Base-by-base conservation (phyloP, 805 yeast genomes). In the Starmerella floricola region DNA sequence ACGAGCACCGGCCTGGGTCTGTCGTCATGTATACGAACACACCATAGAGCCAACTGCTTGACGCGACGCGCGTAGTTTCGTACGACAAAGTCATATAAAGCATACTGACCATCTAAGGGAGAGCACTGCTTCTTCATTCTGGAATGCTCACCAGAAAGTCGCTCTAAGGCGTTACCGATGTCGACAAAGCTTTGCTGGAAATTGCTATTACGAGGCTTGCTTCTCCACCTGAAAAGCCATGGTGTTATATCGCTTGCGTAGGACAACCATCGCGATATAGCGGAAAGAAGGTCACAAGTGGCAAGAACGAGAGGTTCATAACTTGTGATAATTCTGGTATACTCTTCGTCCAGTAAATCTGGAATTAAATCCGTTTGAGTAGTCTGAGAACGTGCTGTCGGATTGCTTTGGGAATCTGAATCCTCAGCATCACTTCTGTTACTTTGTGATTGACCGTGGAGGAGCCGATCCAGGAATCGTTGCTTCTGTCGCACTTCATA, bases 241-340 rank as follows among this genome's bases (percentile, higher is more conserved):
- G 36, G 36, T 6, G 17, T 11, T 12, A 17, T 18, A 3, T 39
- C 23, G 11, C 36, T 6, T 8, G 37, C 17, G 10, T 46, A 51
- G 1, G 47, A 41, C 6, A 56, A 35, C 60, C 60, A 57, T 3
- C 24, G 16, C 2, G 44, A 38, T 6, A 47, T 36, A 2, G 34
- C 32, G 3, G 33, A 42, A 15, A 55, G 29, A 1, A 52, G 44
- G 6, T 45, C 50, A 13, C 42, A 42, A 4, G 53, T 31, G 1
- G 42, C 23, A n/a, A 32, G 38, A 4, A 53, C 32, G 3, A 52
- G 29, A 1, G 50, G 47, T 17, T 31, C 40, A 27, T 52, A 47
- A 17, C 34, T 44, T 3, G 21, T 15, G 2, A 50, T 20, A 13
- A 49, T 41, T 11, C 24, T 24, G 4, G 10, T 15, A 32, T 36